These are phyloP conservation scores for Dysphania ambrosioides DNA, from an alignment of 148 eudicot genomes.

Conservation along the genomic window DNA sequence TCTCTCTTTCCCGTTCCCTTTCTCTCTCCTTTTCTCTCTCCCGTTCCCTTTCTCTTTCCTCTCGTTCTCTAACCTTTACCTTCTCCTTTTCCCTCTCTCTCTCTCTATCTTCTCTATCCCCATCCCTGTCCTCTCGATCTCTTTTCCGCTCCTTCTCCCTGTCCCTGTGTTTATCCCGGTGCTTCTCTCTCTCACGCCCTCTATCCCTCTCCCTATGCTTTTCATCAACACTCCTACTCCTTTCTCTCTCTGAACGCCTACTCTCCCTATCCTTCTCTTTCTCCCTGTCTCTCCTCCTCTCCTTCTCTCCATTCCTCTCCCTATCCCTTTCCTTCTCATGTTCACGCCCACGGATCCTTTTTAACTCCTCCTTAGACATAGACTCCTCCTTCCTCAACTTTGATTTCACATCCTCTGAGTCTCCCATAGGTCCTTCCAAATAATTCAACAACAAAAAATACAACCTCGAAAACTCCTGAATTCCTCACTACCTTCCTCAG, in stretches of 20 bases:
- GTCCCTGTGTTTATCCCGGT: slow-evolving; percentile 27
- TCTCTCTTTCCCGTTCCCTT: slow-evolving; percentile 11
- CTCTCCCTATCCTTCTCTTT: slow-evolving; percentile 28
- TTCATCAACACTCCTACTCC: slow-evolving; percentile 33
- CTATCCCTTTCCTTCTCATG: slow-evolving; percentile 16
- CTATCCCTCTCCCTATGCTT: slow-evolving; percentile 33
- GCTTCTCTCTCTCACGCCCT: slow-evolving; percentile 26
- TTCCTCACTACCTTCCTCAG: background rate
- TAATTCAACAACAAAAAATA: background rate
- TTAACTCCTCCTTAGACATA: slow-evolving; percentile 31
- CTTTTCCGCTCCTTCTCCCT: slow-evolving; percentile 29
- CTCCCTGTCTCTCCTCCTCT: slow-evolving; percentile 27
- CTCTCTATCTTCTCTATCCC: slow-evolving; percentile 21
- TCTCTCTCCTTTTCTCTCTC: slow-evolving; percentile 17
- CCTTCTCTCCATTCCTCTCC: slow-evolving; percentile 30
- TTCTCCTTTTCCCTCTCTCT: slow-evolving; percentile 19
- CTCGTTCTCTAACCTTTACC: slow-evolving; percentile 17
- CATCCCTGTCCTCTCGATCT: slow-evolving; percentile 16
- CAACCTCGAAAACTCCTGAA: too few relatives aligned
- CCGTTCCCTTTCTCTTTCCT: slow-evolving; percentile 5
- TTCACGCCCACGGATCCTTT: slow-evolving; percentile 26
- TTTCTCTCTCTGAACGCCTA: slow-evolving; percentile 34
- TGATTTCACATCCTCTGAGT: slow-evolving; percentile 33
- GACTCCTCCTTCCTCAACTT: slow-evolving; percentile 39
- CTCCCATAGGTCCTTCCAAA: slow-evolving; percentile 21